Evolutionary conservation across 2,329 filamentous ascomycete genomes (phyloP).

Genomic region (Xylariomycetidae sp.): DNA sequence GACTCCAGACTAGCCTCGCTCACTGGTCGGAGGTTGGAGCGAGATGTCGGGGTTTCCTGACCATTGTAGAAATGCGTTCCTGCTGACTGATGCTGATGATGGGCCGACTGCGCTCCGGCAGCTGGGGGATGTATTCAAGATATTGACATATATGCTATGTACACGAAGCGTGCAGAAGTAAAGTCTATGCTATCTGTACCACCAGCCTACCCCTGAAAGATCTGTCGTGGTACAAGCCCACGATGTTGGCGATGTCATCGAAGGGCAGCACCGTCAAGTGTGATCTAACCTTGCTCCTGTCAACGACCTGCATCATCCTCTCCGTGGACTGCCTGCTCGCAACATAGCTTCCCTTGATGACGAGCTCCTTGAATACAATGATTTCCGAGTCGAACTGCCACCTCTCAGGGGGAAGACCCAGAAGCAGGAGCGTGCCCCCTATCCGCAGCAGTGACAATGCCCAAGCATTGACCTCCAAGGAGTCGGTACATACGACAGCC

Average conservation of each 20-base stretch:
- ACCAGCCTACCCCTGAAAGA: slow-evolving; percentile 3
- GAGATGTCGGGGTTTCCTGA: no score
- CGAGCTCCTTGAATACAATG: slow-evolving; percentile 2
- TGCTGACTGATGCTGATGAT: no score
- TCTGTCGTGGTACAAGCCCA: background rate
- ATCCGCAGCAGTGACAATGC: slow-evolving; percentile 2
- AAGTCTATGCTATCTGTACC: slow-evolving; percentile 1
- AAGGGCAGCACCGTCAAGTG: slow-evolving; percentile 2
- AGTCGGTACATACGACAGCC: slow-evolving; percentile 3
- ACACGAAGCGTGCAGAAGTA: no score
- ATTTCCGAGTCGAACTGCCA: slow-evolving; percentile 3
- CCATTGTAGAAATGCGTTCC: no score
- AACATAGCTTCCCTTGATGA: slow-evolving; percentile 4
- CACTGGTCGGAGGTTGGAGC: no score
- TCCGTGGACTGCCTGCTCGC: slow-evolving; percentile 3
- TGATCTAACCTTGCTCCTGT: slow-evolving; percentile 1
- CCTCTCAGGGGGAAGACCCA: slow-evolving; percentile 3
- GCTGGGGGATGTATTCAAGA: no score
- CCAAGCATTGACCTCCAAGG: slow-evolving; percentile 2
- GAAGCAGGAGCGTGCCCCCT: slow-evolving; percentile 1
- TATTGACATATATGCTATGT: no score
- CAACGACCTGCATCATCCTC: slow-evolving; percentile 2
- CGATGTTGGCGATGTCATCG: slow-evolving; percentile 2
- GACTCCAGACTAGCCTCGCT: no score
- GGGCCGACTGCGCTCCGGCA: no score